Evolutionary conservation across 148 eudicot species (phyloP), one percentile per base, ranked within the genome.

Genomic region (Agrostemma githago): DNA sequence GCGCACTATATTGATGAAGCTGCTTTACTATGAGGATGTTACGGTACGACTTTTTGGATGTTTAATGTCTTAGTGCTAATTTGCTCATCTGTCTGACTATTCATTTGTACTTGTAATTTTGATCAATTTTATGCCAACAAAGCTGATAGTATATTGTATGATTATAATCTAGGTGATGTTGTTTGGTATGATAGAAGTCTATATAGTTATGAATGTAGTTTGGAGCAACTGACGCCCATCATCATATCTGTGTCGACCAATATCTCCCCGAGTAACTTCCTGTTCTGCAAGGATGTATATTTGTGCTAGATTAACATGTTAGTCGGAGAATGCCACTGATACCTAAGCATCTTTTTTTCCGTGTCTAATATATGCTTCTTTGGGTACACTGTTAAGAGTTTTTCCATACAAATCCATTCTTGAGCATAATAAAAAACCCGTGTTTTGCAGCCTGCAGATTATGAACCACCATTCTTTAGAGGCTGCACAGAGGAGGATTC

Each of bases 1-100:
- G 99, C 94, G 96, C 6, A 89, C 89, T 79, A 90, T 95, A 65
- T 58, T 90, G 94, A 92, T 95, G 98, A 95, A 95, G 85, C 93
- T 95, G 73, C 88, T 92, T 48, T 92, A 92, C 71, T 85, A 90
- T 81, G 97, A 94, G 61, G 96, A 90, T 83, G 97, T 84, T 62
- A 92, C 96, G 92, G 96, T 95, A 90, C 62, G 88, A 8, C 71
- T 66, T 10, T 34, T 59, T 71, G 42, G 6, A 19, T 61, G 73
- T 59, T 21, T 2, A 17, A 10, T 37, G 48, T 37, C 14, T 48
- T 46, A 21, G 40, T 8, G 48, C 68, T 73, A 3, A 20, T 44
- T 59, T 72, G n/a, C 44, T 2, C 70, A 40, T 41, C 16, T 26
- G 60, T 66, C 20, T 58, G 46, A 34, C 20, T 72, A 16, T 58